These are phyloP conservation scores for Cucurbita moschata DNA, from an alignment of 306 rosid species.

Conservation along the genomic window DNA sequence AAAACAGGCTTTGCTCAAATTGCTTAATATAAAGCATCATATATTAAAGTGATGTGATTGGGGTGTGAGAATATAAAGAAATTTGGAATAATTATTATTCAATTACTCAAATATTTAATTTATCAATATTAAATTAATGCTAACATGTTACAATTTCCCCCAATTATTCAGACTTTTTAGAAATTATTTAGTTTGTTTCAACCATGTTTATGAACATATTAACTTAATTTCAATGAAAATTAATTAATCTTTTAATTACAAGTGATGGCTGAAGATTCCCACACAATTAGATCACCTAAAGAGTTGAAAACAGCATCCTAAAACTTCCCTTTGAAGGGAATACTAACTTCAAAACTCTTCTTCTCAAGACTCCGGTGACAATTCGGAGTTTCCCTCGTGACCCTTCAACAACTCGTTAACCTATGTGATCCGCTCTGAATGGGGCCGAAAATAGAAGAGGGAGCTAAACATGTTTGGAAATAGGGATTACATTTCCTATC, in stretches of 20 bases:
- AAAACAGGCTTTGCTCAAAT: too few relatives aligned
- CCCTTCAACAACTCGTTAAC: neutral
- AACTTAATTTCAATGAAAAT: neutral
- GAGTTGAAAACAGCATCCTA: neutral
- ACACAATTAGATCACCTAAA: neutral
- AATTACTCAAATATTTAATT: too few relatives aligned
- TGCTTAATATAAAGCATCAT: too few relatives aligned
- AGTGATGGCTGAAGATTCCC: neutral
- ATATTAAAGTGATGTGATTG: too few relatives aligned
- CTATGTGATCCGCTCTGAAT: too few relatives aligned
- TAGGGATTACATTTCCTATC: too few relatives aligned
- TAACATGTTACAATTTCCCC: too few relatives aligned
- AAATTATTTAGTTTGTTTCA: neutral
- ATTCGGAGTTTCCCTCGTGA: neutral
- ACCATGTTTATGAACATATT: neutral
- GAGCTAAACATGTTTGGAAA: too few relatives aligned
- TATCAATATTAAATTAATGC: too few relatives aligned
- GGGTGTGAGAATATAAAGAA: too few relatives aligned
- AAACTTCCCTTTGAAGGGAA: neutral
- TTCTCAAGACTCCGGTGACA: neutral
- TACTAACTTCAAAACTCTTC: neutral
- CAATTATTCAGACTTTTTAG: neutral
- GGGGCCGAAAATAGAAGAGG: too few relatives aligned
- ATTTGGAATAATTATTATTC: too few relatives aligned
- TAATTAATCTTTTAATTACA: neutral